A percentile compares a stretch with the other conserved stretches of the same genome.
Conservation (phyloP, 2,329 filamentous ascomycete species). For the Paraphaeosphaeria minitans region DNA sequence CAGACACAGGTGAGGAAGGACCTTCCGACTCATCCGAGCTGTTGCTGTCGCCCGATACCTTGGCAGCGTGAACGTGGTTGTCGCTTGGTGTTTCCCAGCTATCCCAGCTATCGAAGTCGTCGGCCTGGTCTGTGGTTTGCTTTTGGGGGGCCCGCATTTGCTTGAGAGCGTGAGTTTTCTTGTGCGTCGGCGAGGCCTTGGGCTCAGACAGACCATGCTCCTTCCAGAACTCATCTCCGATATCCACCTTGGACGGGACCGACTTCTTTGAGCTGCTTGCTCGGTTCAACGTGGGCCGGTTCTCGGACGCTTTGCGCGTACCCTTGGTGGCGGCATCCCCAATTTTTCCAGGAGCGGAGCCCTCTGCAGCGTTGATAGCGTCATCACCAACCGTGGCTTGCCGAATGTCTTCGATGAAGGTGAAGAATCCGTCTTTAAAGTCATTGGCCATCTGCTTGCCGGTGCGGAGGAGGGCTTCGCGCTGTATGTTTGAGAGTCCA, state of each 20-base stretch:
- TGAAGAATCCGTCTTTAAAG: slow-evolving; percentile 87
- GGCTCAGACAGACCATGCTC: slow-evolving; percentile 49
- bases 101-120: slow-evolving; percentile 60
- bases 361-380: slow-evolving; percentile 66
- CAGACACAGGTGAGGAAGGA: slow-evolving; percentile 49
- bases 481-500: slow-evolving; percentile 39
- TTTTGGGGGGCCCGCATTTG: slow-evolving; percentile 45
- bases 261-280: slow-evolving; percentile 42
- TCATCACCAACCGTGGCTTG: slow-evolving; percentile 97
- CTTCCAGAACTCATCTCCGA: slow-evolving; percentile 51
- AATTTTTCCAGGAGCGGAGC: slow-evolving; percentile 38
- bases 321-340: slow-evolving; percentile 34
- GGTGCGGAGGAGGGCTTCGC: slow-evolving; percentile 46
- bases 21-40: slow-evolving; percentile 59
- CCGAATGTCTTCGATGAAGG: slow-evolving; percentile 91
- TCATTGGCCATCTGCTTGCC: slow-evolving; percentile 85
- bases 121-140: slow-evolving; percentile 42
- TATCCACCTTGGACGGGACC: slow-evolving; percentile 32
- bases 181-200: slow-evolving; percentile 41
- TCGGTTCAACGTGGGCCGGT: slow-evolving; percentile 37
- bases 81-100: slow-evolving; percentile 59
- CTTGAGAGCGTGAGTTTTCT: slow-evolving; percentile 47
- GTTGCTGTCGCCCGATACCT: slow-evolving; percentile 22
- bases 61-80: slow-evolving; percentile 42
- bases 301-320: slow-evolving; percentile 35